Evolutionary conservation across 345 rosid genomes (phyloP).

Genomic region (Arabidopsis arenosa): DNA sequence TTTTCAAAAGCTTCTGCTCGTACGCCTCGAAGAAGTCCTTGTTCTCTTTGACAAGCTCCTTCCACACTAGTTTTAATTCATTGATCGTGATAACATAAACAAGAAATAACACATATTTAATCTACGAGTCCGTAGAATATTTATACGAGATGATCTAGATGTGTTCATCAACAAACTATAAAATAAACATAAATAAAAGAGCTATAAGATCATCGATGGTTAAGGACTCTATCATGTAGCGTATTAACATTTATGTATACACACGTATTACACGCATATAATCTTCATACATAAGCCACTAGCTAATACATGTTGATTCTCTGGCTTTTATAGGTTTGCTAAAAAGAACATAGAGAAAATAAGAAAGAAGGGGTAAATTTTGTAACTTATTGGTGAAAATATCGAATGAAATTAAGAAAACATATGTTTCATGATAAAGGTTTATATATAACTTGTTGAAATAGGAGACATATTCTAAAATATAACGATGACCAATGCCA

Average conservation of each 20-base stretch:
- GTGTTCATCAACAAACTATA: background rate
- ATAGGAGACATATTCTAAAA: no score
- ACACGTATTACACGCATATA: background rate
- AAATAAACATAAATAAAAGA: background rate
- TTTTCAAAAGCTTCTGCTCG: background rate
- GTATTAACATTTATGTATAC: background rate
- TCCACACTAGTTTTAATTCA: conserved; percentile 2
- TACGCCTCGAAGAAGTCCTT: conserved; percentile 4
- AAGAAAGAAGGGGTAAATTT: no score
- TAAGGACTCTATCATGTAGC: background rate
- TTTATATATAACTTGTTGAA: no score
- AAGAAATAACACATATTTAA: background rate
- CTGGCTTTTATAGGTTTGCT: no score
- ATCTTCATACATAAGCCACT: background rate
- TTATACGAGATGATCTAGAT: background rate
- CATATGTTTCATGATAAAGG: no score
- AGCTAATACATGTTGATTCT: no score
- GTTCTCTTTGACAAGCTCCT: conserved; percentile 16
- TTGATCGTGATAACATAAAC: background rate
- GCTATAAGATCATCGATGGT: background rate
- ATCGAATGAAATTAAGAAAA: no score
- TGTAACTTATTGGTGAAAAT: no score
- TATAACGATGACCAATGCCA: no score
- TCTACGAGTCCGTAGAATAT: background rate
- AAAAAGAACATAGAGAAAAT: no score